Base-by-base conservation (phyloP, 1,139 yeast species). In the Pichia sp. region DNA sequence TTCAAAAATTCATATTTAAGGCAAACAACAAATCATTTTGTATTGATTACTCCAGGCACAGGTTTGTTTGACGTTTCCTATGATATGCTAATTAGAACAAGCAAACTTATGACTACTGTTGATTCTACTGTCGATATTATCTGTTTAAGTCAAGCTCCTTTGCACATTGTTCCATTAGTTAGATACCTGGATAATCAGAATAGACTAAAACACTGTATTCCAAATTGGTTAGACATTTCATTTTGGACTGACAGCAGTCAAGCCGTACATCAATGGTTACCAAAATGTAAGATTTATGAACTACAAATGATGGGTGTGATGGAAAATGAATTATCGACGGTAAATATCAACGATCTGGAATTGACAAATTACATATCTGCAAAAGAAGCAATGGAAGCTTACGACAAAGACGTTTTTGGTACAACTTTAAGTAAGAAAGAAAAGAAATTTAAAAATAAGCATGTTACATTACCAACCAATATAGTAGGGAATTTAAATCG, bases 221-320 rank as follows among this genome's bases (percentile, higher is more conserved):
- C 98, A 2, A 83, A 85, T 44, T 92, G 97, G 97, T 76, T 94
- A 55, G 96, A 92, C 60, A 82, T 90, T 12, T 87, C 95, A 1
- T 92, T 84, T 58, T 92, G 94, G 83, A 78, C 76, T 45, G 86
- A 81, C 56, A 53, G 65, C 11, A 61, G 70, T n/a, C 66, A 67
- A 22, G 68, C 67, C 22, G 64, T 71, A 20, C 71, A 71, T 36
- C 86, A 82, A 54, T 92, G 97, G 97, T 76, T 83, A 27, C 97
- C 98, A 1, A 70, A 95, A 31, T 89, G 97, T 63, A 89, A 87
- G 58, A 89, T 94, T 41, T 90, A 92, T 61, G 97, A 90, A 56
- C 67, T 94, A 24, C 98, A 92, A 62, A 94, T 92, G 97, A 90
- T 90, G 95, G 98, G 97, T 0, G 78, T 90, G 6, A 87, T 90